These are phyloP conservation scores for Parathielavia hyrcaniae DNA, from an alignment of 495 filamentous ascomycete species.

Conservation along the genomic window DNA sequence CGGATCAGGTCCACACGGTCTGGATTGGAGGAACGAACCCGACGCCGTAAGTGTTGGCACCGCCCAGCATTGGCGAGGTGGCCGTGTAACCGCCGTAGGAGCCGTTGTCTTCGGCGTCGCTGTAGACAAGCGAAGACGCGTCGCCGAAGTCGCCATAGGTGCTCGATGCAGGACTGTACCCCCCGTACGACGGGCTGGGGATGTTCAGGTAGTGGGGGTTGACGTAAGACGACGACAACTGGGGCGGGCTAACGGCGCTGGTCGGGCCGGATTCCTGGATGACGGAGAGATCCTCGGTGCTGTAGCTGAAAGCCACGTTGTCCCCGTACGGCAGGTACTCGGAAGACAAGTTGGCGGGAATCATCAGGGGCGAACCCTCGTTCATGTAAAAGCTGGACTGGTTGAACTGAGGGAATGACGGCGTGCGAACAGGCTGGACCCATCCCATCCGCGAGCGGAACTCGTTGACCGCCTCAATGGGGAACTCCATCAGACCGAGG, in stretches of 20 bases:
- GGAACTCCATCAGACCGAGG: slow-evolving; percentile 55
- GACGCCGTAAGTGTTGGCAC: slow-evolving; percentile 45
- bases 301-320: slow-evolving; percentile 51
- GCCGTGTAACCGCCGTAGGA: slow-evolving; percentile 38
- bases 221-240: slow-evolving; percentile 44
- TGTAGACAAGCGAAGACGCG: slow-evolving; percentile 46
- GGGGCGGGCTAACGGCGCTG: slow-evolving; percentile 44
- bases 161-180: slow-evolving; percentile 51
- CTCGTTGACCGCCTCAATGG: slow-evolving; percentile 54
- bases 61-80: slow-evolving; percentile 35
- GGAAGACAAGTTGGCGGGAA: slow-evolving; percentile 34
- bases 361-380: slow-evolving; percentile 31
- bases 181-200: slow-evolving; percentile 49
- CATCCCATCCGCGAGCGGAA: slow-evolving; percentile 60
- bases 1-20: slow-evolving; percentile 46
- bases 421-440: slow-evolving; percentile 47
- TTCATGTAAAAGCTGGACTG: slow-evolving; percentile 43
- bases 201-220: slow-evolving; percentile 50
- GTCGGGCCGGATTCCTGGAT: slow-evolving; percentile 35
- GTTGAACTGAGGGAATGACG: slow-evolving; percentile 49
- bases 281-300: slow-evolving; percentile 49
- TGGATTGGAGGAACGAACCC: slow-evolving; percentile 53
- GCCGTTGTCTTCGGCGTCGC: slow-evolving; percentile 47
- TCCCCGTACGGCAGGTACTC: slow-evolving; percentile 44
- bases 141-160: slow-evolving; percentile 50